Evolutionary conservation across 805 yeast species (phyloP), one percentile per base, ranked within the genome.

Genomic region (Suhomyces sp.): DNA sequence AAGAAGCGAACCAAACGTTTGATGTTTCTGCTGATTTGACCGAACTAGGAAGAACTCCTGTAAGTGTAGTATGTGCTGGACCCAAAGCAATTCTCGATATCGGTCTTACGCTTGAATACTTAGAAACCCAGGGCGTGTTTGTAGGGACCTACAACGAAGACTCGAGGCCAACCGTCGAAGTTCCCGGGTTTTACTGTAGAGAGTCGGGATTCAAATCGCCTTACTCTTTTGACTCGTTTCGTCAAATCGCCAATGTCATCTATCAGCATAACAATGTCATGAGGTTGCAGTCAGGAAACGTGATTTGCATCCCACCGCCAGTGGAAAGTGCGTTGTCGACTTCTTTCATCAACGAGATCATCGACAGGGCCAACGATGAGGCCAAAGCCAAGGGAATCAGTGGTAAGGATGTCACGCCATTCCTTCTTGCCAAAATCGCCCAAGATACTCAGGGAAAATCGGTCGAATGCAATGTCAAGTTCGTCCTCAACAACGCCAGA

Each of bases 31-130:
- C 96, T 2, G 97, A 90, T 67, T 77, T 90, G 55, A 92, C 89
- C 47, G 97, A 90, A 63, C 73, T 91, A 49, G 86, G 91, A 1
- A 76, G 84, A 51, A 91, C 96, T 0, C 89, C 92, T 0, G 90
- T 90, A 1, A 84, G 90, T 0, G 97, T 90, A n/a, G 92, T 90
- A 8, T 90, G 97, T 64, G 85, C 96, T 6, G 97, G 97, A 0
- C 96, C 97, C 1, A 90, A 90, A 64, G 83, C 91, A 37, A 89
- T 90, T 48, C 71, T 90, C 51, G 97, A 90, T 61, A 85, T 91
- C 50, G 83, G 79, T 8, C 76, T 86, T 56, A 91, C 97, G 0
- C 76, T 89, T 78, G 97, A 90, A 65, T 89, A 85, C 62, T 73
- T 90, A 49, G 97, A 90, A 66, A 90, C 97, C 0, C 91, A 89